A percentile compares a stretch with the other conserved stretches of the same genome.
These are phyloP conservation scores for Grosmannia serpens DNA, from an alignment of 2,329 filamentous ascomycete species.

Conservation along the genomic window DNA sequence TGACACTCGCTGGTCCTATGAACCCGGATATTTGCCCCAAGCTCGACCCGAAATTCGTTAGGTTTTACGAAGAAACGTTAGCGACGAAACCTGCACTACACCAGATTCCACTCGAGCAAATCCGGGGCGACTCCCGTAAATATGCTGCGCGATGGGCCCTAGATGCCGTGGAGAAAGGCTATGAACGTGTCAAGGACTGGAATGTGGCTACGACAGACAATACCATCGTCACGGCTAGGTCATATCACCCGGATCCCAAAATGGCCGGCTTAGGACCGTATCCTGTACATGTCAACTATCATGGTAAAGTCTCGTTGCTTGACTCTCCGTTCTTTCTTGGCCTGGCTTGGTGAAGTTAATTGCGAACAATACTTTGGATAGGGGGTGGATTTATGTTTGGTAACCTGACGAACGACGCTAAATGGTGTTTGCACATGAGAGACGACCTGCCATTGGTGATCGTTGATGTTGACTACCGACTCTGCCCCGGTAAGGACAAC, in stretches of 20 bases:
- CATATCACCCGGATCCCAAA: slow-evolving; percentile 2
- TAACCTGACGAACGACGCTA: slow-evolving; percentile 20
- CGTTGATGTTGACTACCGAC: slow-evolving; percentile 28
- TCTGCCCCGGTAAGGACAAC: slow-evolving; percentile 21
- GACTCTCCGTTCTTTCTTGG: too few species aligned
- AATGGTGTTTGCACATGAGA: slow-evolving; percentile 24
- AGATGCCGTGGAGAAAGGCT: not conserved
- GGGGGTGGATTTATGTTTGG: slow-evolving; percentile 26
- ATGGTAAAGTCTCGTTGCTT: slow-evolving; percentile 13
- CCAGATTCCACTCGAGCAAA: not conserved
- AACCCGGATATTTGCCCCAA: not conserved
- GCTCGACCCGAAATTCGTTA: not conserved
- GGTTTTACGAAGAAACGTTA: not conserved
- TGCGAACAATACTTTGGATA: not conserved
- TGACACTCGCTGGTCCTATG: slow-evolving; percentile 12
- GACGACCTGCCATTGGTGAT: slow-evolving; percentile 23
- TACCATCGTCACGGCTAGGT: not conserved
- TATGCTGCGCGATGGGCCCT: not conserved
- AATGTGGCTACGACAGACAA: not conserved
- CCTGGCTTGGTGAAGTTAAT: not conserved
- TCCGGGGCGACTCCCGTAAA: not conserved
- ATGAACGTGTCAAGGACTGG: not conserved
- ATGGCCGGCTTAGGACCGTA: slow-evolving; percentile 7
- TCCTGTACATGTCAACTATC: slow-evolving; percentile 11
- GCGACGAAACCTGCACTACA: not conserved